Conservation (phyloP, 768 basidiomycete species). For the Tylopilus felleus region DNA sequence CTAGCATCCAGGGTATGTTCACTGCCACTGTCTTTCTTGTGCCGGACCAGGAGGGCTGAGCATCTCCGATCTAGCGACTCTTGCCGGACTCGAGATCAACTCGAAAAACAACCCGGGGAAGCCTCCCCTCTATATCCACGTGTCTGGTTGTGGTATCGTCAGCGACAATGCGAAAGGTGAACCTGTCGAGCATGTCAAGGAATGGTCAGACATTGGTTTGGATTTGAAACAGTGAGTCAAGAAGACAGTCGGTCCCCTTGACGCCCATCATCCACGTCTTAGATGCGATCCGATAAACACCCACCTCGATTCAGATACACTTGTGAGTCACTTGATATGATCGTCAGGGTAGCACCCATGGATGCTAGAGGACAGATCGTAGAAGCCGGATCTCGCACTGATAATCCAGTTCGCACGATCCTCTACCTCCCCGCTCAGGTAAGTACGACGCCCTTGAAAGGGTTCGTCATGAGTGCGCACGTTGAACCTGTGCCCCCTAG, state of each 20-base stretch:
- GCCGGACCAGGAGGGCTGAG: not conserved
- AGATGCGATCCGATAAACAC: constrained; percentile 31
- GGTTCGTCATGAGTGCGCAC: not conserved
- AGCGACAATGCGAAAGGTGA: constrained; percentile 42
- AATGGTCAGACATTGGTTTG: constrained; percentile 39
- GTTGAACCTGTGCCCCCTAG: constrained; percentile 15
- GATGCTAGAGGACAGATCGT: constrained; percentile 28
- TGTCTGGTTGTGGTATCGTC: constrained; percentile 40
- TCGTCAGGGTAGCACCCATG: not conserved
- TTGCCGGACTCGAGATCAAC: constrained; percentile 37
- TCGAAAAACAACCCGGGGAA: constrained; percentile 34
- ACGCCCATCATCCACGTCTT: not conserved
- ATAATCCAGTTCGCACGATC: constrained; percentile 42
- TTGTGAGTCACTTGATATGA: constrained; percentile 14
- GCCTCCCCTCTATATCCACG: constrained; percentile 43
- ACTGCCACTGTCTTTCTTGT: not conserved
- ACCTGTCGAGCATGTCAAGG: constrained; percentile 29
- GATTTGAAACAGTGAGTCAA: constrained; percentile 28
- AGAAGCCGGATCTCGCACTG: constrained; percentile 38
- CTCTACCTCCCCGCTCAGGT: constrained; percentile 39
- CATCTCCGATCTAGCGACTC: constrained; percentile 29
- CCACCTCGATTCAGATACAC: constrained; percentile 34
- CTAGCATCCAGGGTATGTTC: constrained; percentile 32
- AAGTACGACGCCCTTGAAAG: not conserved
- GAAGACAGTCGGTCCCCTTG: not conserved